A percentile compares a stretch with the other conserved stretches of the same genome.
These are phyloP conservation scores for Gloeophyllum trabeum DNA, from an alignment of 768 basidiomycete species.

Conservation along the genomic window DNA sequence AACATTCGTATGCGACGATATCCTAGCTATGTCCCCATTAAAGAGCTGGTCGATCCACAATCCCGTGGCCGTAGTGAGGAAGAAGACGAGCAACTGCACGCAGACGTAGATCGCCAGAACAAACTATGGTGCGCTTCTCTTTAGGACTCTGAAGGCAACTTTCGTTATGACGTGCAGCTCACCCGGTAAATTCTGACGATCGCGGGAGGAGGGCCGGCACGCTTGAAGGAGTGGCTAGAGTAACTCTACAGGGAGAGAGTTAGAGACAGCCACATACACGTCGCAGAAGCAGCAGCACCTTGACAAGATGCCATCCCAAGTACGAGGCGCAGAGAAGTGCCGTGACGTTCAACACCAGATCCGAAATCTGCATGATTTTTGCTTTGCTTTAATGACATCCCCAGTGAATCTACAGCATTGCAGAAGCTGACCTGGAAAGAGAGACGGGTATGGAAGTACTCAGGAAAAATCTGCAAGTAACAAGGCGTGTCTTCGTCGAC, in stretches of 20 bases:
- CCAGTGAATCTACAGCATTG: too few species aligned
- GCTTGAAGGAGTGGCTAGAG: conserved; percentile 30
- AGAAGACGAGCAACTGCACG: conserved; percentile 38
- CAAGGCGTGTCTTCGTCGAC: conserved; percentile 15
- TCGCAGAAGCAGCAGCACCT: conserved; percentile 15
- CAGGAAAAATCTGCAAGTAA: too few species aligned
- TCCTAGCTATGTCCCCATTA: conserved; percentile 19
- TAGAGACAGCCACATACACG: not conserved
- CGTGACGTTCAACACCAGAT: conserved; percentile 26
- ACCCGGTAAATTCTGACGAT: conserved; percentile 40
- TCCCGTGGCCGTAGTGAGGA: conserved; percentile 30
- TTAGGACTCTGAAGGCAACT: not conserved
- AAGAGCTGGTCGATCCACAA: conserved; percentile 41
- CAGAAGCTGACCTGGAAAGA: too few species aligned
- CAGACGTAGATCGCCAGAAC: conserved; percentile 36
- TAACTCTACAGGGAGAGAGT: conserved; percentile 23
- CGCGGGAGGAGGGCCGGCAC: conserved; percentile 33
- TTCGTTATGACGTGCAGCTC: not conserved
- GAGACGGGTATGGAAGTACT: too few species aligned
- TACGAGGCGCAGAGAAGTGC: conserved; percentile 24
- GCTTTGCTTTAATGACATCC: too few species aligned
- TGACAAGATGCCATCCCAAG: conserved; percentile 31
- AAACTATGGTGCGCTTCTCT: conserved; percentile 18
- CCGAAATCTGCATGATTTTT: conserved; percentile 26
- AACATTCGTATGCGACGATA: conserved; percentile 22